Conservation (phyloP, 2,329 filamentous ascomycete genomes). For the Amauroascus niger region DNA sequence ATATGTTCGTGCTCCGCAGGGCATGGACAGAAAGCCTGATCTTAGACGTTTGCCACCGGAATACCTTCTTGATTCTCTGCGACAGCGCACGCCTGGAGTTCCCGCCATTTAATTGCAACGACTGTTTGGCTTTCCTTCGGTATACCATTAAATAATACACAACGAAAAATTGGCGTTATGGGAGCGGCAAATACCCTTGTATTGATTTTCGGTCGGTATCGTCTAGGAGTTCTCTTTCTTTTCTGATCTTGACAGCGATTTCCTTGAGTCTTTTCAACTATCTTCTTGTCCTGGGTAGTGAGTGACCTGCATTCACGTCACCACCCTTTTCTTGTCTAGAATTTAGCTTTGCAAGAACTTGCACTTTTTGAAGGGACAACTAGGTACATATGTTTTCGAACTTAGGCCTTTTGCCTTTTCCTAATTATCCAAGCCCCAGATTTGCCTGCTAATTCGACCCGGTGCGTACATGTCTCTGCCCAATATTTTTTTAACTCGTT, state of each 20-base stretch:
- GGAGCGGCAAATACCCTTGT: slow-evolving; percentile 11
- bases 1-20: slow-evolving; percentile 38
- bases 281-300: neutral
- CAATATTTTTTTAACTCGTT: neutral
- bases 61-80: slow-evolving; percentile 37
- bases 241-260: neutral
- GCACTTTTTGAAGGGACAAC: neutral
- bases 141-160: slow-evolving; percentile 10
- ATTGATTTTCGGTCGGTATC: slow-evolving; percentile 3
- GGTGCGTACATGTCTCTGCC: neutral
- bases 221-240: slow-evolving; percentile 1
- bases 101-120: slow-evolving; percentile 26
- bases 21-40: slow-evolving; percentile 39
- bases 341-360: neutral
- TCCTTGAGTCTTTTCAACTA: neutral
- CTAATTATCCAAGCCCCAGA: neutral
- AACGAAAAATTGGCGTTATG: slow-evolving; percentile 10
- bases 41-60: slow-evolving; percentile 40
- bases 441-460: too few species aligned
- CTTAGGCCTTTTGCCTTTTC: neutral
- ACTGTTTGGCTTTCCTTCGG: slow-evolving; percentile 1
- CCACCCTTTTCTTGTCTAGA: slow-evolving; percentile 2
- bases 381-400: slow-evolving; percentile 4
- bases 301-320: neutral
- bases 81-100: slow-evolving; percentile 28